Evolutionary conservation across 306 rosid genomes (phyloP).

Genomic region (Dicorynia guianensis): DNA sequence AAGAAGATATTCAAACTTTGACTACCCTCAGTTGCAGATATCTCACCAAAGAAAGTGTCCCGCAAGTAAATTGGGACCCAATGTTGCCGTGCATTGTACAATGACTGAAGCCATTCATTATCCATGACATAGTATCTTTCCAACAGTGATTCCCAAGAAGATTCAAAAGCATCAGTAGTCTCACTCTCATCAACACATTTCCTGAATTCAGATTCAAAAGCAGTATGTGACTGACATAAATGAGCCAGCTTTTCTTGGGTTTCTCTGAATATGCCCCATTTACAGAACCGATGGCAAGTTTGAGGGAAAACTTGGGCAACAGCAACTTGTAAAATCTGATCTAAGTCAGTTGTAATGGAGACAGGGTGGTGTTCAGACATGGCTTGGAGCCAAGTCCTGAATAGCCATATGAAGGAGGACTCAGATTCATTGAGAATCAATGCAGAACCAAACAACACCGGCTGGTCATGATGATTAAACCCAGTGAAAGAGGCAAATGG

Average conservation of each 20-base stretch:
- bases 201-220: slow-evolving; percentile 66
- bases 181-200: slow-evolving; percentile 68
- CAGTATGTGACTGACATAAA: slow-evolving; percentile 66
- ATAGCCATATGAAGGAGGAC: slow-evolving; percentile 71
- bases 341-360: slow-evolving; percentile 80
- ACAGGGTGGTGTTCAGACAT: slow-evolving; percentile 75
- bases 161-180: slow-evolving; percentile 77
- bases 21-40: slow-evolving; percentile 53
- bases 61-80: slow-evolving; percentile 87
- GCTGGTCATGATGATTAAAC: slow-evolving; percentile 84
- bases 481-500: slow-evolving; percentile 81
- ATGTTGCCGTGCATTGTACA: slow-evolving; percentile 72
- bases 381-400: slow-evolving; percentile 82
- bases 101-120: slow-evolving; percentile 87
- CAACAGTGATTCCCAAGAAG: slow-evolving; percentile 74
- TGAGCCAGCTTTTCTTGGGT: slow-evolving; percentile 67
- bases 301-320: slow-evolving; percentile 74
- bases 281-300: slow-evolving; percentile 75
- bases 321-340: slow-evolving; percentile 67
- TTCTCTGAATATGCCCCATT: slow-evolving; percentile 71
- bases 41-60: slow-evolving; percentile 79
- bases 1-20: slow-evolving; percentile 66
- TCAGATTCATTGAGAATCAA: slow-evolving; percentile 73
- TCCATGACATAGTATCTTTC: slow-evolving; percentile 69
- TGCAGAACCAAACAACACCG: slow-evolving; percentile 82